phyloP scores from a whole-genome alignment of 1,284 basidiomycete genomes.

The Trichosporon sp. region DNA sequence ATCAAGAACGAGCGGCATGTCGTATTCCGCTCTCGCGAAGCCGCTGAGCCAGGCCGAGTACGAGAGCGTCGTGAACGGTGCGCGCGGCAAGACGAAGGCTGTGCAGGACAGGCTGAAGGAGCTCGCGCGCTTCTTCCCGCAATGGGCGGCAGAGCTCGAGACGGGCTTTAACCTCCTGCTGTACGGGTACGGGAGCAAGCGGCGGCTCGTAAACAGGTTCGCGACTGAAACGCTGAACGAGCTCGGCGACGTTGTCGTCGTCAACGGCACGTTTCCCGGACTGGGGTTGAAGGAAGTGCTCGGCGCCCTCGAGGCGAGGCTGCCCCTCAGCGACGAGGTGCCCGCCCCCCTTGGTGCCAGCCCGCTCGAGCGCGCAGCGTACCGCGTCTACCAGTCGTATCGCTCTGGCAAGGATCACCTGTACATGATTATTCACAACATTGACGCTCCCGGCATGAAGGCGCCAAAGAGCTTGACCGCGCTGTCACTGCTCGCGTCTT shows the following conservation, averaged over 20 bases:
- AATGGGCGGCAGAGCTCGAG: slow-evolving; percentile 70
- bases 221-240: slow-evolving; percentile 63
- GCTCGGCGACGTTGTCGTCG: slow-evolving; percentile 71
- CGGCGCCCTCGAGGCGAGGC: slow-evolving; percentile 62
- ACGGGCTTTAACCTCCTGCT: slow-evolving; percentile 83
- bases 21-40: slow-evolving; percentile 71
- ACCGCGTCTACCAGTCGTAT: slow-evolving; percentile 68
- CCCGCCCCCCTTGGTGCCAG: slow-evolving; percentile 47
- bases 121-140: slow-evolving; percentile 35
- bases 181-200: slow-evolving; percentile 85
- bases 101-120: slow-evolving; percentile 39
- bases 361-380: slow-evolving; percentile 65
- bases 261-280: slow-evolving; percentile 76
- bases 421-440: slow-evolving; percentile 81
- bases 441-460: slow-evolving; percentile 74
- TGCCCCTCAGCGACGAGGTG: slow-evolving; percentile 53
- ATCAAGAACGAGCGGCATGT: slow-evolving; percentile 70
- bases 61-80: slow-evolving; percentile 35
- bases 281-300: slow-evolving; percentile 72
- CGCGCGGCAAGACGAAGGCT: background rate
- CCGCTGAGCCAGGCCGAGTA: slow-evolving; percentile 59
- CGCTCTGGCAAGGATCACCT: slow-evolving; percentile 58
- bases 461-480: slow-evolving; percentile 62
- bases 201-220: slow-evolving; percentile 71
- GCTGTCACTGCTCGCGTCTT: slow-evolving; percentile 70